Evolutionary conservation across 345 rosid species (phyloP), one percentile per base, ranked within the genome.

Genomic region (Geranium rotundifolium): DNA sequence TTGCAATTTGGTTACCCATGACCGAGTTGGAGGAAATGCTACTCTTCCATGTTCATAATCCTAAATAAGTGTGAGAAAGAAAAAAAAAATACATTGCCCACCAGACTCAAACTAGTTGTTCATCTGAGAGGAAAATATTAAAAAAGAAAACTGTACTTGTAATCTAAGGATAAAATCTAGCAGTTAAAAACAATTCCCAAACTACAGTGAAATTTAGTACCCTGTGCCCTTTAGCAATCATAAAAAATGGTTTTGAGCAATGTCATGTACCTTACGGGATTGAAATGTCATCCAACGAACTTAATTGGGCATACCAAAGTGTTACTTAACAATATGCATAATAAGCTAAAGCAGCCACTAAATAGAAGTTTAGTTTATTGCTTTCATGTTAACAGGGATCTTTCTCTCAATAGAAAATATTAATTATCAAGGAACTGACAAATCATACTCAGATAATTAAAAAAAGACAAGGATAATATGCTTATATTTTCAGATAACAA

Each of bases 1-100:
- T 59, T 70, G 69, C 60, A 62, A 60, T 67, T 56, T 14, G 67
- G 56, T 64, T 65, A 59, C 65, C 60, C 77, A 69, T 68, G 54
- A 63, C 65, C 57, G n/a, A 71, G 68, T 46, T 31, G 66, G 65
- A 65, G 62, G 63, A 69, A 57, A 57, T 59, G 13, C 3, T 46
- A 46, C 14, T 46, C 16, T 9, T 46, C 15, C 7, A 37, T 37
- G 7, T 37, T 37, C 46, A 37, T 37, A 6, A 37, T 37, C 46
- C 7, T 37, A 37, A 37, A 37, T 10, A 37, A 37, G 46, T 37
- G 46, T 37, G 12, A 37, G 46, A 10, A 37, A 37, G 46, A 37
- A 37, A 6, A 6, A 6, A 6, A 37, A 10, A 37, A 5, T 5
- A 6, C 12, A 5, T 6, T 37, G 4, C 72, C 71, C 61, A 64